phyloP scores from a whole-genome alignment of 192 early-diverging fungal genomes.

The Coemansia sp. region DNA sequence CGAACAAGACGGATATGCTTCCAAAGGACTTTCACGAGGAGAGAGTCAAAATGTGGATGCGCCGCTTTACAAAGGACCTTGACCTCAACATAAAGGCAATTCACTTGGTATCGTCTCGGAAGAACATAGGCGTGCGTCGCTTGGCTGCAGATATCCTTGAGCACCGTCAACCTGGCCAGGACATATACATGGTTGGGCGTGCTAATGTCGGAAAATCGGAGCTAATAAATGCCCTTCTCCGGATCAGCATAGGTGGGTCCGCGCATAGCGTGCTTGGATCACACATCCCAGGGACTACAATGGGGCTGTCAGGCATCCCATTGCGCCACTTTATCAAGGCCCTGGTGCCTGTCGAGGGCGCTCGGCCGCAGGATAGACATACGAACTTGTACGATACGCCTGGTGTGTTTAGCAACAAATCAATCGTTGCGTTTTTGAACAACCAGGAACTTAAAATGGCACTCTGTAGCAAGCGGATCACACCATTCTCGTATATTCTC shows the following conservation, averaged over 20 bases:
- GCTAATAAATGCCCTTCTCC: slow-evolving; percentile 64
- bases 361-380: slow-evolving; percentile 37
- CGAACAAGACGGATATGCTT: slow-evolving; percentile 72
- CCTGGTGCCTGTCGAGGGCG: slow-evolving; percentile 38
- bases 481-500: slow-evolving; percentile 59
- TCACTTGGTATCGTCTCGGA: slow-evolving; percentile 61
- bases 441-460: slow-evolving; percentile 56
- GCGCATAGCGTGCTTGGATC: slow-evolving; percentile 61
- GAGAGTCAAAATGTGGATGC: slow-evolving; percentile 58
- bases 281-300: slow-evolving; percentile 71
- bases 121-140: slow-evolving; percentile 57
- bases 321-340: slow-evolving; percentile 56
- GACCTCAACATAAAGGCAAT: slow-evolving; percentile 48
- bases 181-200: slow-evolving; percentile 71
- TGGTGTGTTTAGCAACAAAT: slow-evolving; percentile 61
- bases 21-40: slow-evolving; percentile 57
- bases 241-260: slow-evolving; percentile 52
- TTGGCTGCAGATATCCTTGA: slow-evolving; percentile 50
- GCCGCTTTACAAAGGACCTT: slow-evolving; percentile 46
- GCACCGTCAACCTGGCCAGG: slow-evolving; percentile 43
- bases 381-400: slow-evolving; percentile 61
- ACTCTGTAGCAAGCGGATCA: slow-evolving; percentile 45
- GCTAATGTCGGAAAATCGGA: slow-evolving; percentile 80
- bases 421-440: slow-evolving; percentile 51
- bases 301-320: slow-evolving; percentile 61